These are phyloP conservation scores for Clitopilus passeckerianus DNA, from an alignment of 768 basidiomycete species.

Conservation along the genomic window DNA sequence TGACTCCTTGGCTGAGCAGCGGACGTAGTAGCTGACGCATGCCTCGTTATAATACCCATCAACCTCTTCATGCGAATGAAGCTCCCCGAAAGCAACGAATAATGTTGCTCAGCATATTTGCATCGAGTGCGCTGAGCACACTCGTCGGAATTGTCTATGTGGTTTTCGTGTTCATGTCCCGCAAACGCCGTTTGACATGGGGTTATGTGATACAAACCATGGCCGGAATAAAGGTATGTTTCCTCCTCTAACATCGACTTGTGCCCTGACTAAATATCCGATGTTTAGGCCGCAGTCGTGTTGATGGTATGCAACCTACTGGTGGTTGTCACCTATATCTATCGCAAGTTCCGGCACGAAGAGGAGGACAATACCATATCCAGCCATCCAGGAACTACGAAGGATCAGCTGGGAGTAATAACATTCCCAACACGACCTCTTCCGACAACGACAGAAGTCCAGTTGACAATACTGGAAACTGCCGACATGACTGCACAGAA, in stretches of 20 bases:
- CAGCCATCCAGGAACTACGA: constrained; percentile 8
- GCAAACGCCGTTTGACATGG: neutral
- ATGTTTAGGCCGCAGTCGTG: constrained; percentile 9
- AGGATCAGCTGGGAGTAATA: neutral
- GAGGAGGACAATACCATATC: constrained; percentile 13
- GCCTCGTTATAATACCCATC: constrained; percentile 16
- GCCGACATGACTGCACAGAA: neutral
- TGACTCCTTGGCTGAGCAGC: constrained; percentile 5
- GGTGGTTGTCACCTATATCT: constrained; percentile 18
- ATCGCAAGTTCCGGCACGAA: constrained; percentile 12
- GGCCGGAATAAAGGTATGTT: constrained; percentile 14
- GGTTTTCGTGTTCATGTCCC: constrained; percentile 12
- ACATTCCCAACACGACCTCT: neutral
- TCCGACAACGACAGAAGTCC: neutral
- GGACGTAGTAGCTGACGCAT: constrained; percentile 15
- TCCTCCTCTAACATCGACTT: too few relatives aligned
- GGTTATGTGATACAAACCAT: constrained; percentile 1
- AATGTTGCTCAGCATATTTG: constrained; percentile 18
- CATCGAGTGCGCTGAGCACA: constrained; percentile 13
- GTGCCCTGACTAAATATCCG: too few relatives aligned
- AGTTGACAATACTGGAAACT: neutral
- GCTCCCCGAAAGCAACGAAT: constrained; percentile 12
- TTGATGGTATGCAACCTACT: constrained; percentile 17
- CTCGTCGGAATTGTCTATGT: constrained; percentile 12
- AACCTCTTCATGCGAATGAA: constrained; percentile 18